Base-by-base conservation (phyloP, 2,329 filamentous ascomycete species). In the Podosphaera leucotricha region DNA sequence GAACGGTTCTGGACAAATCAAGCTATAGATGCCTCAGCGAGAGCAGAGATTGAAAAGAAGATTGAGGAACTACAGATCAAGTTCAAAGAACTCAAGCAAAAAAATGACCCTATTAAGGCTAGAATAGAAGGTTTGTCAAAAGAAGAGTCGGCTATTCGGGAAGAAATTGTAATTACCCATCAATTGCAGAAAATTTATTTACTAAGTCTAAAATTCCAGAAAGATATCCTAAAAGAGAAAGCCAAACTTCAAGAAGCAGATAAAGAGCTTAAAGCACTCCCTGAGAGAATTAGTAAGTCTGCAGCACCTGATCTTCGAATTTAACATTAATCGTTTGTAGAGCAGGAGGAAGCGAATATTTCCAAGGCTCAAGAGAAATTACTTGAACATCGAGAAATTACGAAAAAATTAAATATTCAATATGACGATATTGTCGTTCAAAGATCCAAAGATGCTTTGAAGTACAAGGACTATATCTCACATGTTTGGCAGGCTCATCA, bases 1-100 rank as follows among this genome's bases (percentile, higher is more conserved):
- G 83, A 83, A 3, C 64, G 57, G 30, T 72, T 71, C 54, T 94
- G 90, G 76, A 85, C 77, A 0, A 75, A 84, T 39, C 75, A 82
- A 48, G 77, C 81, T 2, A 69, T 85, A 6, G 82, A 92, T 55
- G 62, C 62, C 3, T 64, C 71, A 19, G 76, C 71, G 47, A 83
- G 80, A 57, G 60, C 62, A 13, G 68, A 75, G 43, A 58, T 90
- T 15, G 65, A 73, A 47, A 64, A 64, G 15, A 67, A 65, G 6
- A 60, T 78, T 24, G 46, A 53, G 15, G 46, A 46, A 15, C 47
- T 55, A 39, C 38, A 47, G 0, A 44, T 47, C 8, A 52, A 61
- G 24, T 52, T 58, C 19, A 50, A 50, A 2, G 46, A 22, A n/a
- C 43, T 60, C 11, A 54, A 46, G 24, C 43, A 18, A 26, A 51